Evolutionary conservation across 768 basidiomycete species (phyloP).

Genomic region (Russula sp.): DNA sequence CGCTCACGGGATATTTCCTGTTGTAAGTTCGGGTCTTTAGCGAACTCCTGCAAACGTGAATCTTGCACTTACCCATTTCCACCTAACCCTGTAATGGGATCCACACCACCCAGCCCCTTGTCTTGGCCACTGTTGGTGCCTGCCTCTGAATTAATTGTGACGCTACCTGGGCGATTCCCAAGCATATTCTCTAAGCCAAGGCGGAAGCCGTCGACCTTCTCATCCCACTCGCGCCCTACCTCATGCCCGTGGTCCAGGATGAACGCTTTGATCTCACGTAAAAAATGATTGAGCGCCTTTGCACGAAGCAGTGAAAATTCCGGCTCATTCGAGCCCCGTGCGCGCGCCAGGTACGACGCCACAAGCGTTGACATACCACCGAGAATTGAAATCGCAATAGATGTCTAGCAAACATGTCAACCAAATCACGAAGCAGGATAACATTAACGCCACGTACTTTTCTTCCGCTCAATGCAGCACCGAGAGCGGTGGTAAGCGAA

Average conservation of each 20-base stretch:
- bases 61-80: not conserved
- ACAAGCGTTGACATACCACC: slow-evolving; percentile 62
- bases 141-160: not conserved
- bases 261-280: slow-evolving; percentile 57
- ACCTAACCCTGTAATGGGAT: not conserved
- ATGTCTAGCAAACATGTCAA: slow-evolving; percentile 27
- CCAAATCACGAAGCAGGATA: not conserved
- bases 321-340: slow-evolving; percentile 65
- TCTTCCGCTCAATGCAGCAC: slow-evolving; percentile 26
- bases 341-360: slow-evolving; percentile 66
- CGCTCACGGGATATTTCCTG: slow-evolving; percentile 3
- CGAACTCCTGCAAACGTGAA: not conserved
- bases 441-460: not conserved
- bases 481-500: slow-evolving; percentile 29
- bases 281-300: slow-evolving; percentile 60
- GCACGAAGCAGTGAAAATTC: slow-evolving; percentile 51
- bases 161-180: slow-evolving; percentile 32
- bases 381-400: slow-evolving; percentile 37
- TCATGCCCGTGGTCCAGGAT: slow-evolving; percentile 47
- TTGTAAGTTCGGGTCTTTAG: not conserved
- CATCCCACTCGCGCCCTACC: slow-evolving; percentile 33
- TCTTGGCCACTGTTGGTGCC: not conserved
- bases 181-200: slow-evolving; percentile 43
- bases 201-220: slow-evolving; percentile 33
- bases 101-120: not conserved